These are phyloP conservation scores for Mortierella polycephala DNA, from an alignment of 371 early-diverging fungal genomes.

Conservation along the genomic window DNA sequence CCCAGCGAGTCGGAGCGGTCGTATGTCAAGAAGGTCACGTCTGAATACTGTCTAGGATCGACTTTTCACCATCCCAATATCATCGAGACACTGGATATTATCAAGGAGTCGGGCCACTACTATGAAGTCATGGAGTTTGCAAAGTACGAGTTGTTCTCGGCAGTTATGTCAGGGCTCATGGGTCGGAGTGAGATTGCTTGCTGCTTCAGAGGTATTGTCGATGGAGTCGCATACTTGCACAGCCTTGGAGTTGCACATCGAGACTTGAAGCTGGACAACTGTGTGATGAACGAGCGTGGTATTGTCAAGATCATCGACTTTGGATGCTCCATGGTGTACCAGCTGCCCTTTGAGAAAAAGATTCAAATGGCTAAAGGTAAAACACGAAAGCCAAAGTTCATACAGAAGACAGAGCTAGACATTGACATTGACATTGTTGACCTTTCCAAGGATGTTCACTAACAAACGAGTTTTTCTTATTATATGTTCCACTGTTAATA, in stretches of 20 bases:
- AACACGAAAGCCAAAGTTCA: not conserved
- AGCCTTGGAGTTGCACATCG: conserved; percentile 85
- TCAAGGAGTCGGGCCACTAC: conserved; percentile 65
- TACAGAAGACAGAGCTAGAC: not conserved
- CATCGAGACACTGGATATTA: conserved; percentile 86
- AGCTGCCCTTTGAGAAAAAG: conserved; percentile 72
- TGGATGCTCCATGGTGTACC: conserved; percentile 88
- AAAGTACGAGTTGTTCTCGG: conserved; percentile 79
- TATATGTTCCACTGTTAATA: conserved; percentile 26
- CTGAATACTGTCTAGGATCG: conserved; percentile 87
- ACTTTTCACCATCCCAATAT: conserved; percentile 88
- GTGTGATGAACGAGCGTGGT: conserved; percentile 74
- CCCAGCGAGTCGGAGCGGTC: conserved; percentile 77
- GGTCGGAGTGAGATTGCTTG: conserved; percentile 72
- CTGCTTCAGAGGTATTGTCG: conserved; percentile 79
- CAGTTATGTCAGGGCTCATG: conserved; percentile 77
- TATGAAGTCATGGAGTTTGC: conserved; percentile 88
- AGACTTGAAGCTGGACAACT: conserved; percentile 91
- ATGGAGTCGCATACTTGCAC: conserved; percentile 80
- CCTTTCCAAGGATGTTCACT: not conserved
- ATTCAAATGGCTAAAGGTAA: conserved; percentile 70
- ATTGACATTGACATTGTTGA: no score
- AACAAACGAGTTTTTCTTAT: not conserved
- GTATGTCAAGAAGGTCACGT: conserved; percentile 85
- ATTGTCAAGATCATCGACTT: conserved; percentile 93